Conservation (phyloP, 495 filamentous ascomycete species). For the Lophiotrema nucula region DNA sequence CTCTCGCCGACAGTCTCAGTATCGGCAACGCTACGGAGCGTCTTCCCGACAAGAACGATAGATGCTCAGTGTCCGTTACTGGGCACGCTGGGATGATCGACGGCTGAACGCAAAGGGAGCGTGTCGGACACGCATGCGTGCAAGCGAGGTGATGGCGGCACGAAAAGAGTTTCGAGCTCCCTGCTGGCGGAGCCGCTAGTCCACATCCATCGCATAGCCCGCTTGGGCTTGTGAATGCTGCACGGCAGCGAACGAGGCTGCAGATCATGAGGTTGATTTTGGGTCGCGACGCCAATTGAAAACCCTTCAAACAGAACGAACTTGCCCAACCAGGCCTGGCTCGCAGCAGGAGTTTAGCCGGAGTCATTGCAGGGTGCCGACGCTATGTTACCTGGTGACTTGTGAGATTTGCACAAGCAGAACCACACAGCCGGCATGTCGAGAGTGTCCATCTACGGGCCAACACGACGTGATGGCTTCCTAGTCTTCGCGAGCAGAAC, state of each 20-base stretch:
- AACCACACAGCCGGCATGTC: conserved; percentile 30
- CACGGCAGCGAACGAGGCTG: conserved; percentile 15
- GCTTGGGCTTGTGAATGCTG: background rate
- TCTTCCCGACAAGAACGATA: background rate
- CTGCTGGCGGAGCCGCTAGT: conserved; percentile 6
- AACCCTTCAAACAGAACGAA: background rate
- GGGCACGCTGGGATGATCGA: conserved; percentile 32
- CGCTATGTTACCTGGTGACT: conserved; percentile 24
- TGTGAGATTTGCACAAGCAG: conserved; percentile 23
- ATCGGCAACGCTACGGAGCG: conserved; percentile 8
- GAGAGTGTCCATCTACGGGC: conserved; percentile 15
- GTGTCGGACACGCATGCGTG: conserved; percentile 12
- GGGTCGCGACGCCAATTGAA: conserved; percentile 21
- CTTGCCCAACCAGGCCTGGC: conserved; percentile 1
- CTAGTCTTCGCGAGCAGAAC: background rate
- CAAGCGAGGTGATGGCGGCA: conserved; percentile 27
- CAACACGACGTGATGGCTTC: conserved; percentile 10
- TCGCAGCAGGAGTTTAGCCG: conserved; percentile 22
- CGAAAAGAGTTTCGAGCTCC: background rate
- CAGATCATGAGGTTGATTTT: conserved; percentile 28
- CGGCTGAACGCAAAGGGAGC: background rate
- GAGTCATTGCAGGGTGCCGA: conserved; percentile 9
- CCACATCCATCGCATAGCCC: background rate
- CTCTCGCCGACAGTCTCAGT: background rate
- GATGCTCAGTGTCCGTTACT: background rate